Percentiles rank a stretch among this genome's conserved stretches.
phyloP scores from a whole-genome alignment of 1,284 basidiomycete genomes.

The Cutaneotrichosporon sp. region DNA sequence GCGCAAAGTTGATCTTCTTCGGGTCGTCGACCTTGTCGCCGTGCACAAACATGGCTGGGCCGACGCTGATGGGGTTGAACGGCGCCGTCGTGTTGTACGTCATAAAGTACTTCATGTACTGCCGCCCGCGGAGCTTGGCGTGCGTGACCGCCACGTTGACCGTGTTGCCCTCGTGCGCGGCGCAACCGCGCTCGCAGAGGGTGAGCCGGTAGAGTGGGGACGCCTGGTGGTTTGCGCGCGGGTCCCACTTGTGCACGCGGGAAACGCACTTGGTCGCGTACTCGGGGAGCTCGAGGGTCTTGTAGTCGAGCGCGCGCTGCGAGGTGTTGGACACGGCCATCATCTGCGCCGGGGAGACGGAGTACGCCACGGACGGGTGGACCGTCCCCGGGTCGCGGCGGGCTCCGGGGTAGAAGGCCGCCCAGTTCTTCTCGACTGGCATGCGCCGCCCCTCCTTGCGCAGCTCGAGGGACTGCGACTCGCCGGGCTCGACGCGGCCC shows the following conservation, averaged over 20 bases:
- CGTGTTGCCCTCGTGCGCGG: neutral
- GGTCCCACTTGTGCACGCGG: neutral
- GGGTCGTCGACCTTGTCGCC: neutral
- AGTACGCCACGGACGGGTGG: neutral
- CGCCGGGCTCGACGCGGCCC: neutral
- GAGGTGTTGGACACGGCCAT: neutral
- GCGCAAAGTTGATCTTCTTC: neutral
- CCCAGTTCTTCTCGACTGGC: neutral
- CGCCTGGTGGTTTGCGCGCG: neutral
- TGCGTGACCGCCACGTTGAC: neutral
- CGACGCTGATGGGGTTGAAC: neutral
- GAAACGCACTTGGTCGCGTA: neutral
- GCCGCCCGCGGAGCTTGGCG: conserved; percentile 1
- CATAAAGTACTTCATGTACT: neutral
- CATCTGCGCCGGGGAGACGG: neutral
- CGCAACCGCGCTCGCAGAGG: neutral
- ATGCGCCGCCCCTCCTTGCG: too few relatives aligned
- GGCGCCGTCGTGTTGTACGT: neutral
- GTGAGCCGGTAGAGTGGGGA: neutral
- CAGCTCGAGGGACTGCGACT: neutral
- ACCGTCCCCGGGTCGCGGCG: neutral
- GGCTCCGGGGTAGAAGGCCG: neutral
- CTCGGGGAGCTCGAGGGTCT: neutral
- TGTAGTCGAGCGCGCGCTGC: neutral
- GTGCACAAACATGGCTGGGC: neutral